These are phyloP conservation scores for Aspergillus tanneri DNA, from an alignment of 2,329 filamentous ascomycete genomes.

Conservation along the genomic window DNA sequence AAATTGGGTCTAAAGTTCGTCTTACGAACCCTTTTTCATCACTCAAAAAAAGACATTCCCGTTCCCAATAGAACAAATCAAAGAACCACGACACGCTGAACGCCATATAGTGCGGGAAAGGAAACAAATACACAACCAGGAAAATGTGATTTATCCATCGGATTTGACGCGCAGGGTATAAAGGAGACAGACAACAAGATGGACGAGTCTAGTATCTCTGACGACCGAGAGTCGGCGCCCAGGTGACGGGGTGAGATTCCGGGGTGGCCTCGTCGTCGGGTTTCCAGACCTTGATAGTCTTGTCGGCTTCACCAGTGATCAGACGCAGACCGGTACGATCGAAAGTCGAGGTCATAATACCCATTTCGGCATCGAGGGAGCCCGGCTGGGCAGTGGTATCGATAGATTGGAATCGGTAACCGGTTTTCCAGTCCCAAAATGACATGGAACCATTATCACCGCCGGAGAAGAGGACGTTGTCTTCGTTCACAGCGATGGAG, in stretches of 20 bases:
- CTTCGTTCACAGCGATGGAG: constrained; percentile 85
- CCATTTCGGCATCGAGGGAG: constrained; percentile 88
- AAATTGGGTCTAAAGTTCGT: neutral
- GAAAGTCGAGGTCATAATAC: constrained; percentile 91
- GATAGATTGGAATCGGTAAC: constrained; percentile 82
- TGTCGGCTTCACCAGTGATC: constrained; percentile 94
- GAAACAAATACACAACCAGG: too few relatives aligned
- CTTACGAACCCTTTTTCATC: constrained; percentile 11
- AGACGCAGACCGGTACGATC: constrained; percentile 84
- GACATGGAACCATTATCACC: constrained; percentile 94
- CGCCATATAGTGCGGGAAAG: constrained; percentile 35
- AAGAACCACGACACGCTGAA: constrained; percentile 34
- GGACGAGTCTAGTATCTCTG: constrained; percentile 64
- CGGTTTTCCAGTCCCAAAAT: constrained; percentile 99
- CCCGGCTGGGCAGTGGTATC: constrained; percentile 94
- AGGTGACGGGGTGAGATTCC: constrained; percentile 87
- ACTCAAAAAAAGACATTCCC: constrained; percentile 7
- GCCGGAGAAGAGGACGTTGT: constrained; percentile 92
- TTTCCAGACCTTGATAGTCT: constrained; percentile 98
- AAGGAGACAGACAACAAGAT: constrained; percentile 1
- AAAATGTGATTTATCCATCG: neutral
- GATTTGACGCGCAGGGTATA: constrained; percentile 20
- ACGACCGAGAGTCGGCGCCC: constrained; percentile 77
- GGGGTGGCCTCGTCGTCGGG: constrained; percentile 86
- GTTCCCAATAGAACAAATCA: constrained; percentile 14